Conservation (phyloP, 441 rosid genomes). For the Euphorbia celastroides region DNA sequence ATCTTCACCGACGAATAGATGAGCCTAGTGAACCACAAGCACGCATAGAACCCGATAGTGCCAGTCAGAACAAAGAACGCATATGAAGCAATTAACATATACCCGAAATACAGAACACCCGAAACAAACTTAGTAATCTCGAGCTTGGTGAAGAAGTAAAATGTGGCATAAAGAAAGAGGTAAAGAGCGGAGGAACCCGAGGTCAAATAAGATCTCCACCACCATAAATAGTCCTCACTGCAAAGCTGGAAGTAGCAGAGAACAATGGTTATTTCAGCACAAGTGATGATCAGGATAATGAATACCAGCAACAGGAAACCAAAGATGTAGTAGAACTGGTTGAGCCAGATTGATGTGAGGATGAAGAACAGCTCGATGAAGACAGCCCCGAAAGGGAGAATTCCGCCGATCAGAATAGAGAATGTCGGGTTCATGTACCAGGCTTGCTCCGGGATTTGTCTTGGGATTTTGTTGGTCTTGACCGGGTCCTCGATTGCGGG, state of each 20-base stretch:
- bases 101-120: conserved; percentile 74
- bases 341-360: conserved; percentile 90
- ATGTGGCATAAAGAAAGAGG: conserved; percentile 79
- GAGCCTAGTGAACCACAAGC: conserved; percentile 95
- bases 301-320: conserved; percentile 94
- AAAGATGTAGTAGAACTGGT: conserved; percentile 93
- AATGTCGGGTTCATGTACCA: conserved; percentile 93
- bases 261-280: conserved; percentile 87
- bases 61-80: conserved; percentile 85
- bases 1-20: conserved; percentile 93
- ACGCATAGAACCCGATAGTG: conserved; percentile 82
- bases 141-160: conserved; percentile 95
- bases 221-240: conserved; percentile 95
- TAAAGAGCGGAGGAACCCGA: conserved; percentile 89
- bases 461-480: conserved; percentile 86
- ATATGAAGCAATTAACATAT: conserved; percentile 79
- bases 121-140: conserved; percentile 86
- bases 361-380: conserved; percentile 92
- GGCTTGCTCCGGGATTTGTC: conserved; percentile 77
- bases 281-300: conserved; percentile 68
- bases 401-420: conserved; percentile 89
- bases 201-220: conserved; percentile 96
- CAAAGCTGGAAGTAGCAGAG: conserved; percentile 96
- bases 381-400: conserved; percentile 91
- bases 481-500: conserved; percentile 75